These are phyloP conservation scores for Candida ulmi DNA, from an alignment of 805 yeast genomes.

Conservation along the genomic window DNA sequence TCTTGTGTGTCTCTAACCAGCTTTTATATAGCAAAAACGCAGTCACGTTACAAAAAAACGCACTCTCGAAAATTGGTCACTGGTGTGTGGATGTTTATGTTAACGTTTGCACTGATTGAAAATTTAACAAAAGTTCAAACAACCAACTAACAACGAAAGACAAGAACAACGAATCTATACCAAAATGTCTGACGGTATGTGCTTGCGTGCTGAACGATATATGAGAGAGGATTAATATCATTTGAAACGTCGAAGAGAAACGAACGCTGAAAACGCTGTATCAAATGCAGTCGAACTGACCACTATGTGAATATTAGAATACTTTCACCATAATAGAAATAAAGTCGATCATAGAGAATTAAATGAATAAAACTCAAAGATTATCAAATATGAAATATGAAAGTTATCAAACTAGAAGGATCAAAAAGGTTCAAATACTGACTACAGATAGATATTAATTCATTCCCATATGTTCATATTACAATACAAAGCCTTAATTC, in stretches of 20 bases:
- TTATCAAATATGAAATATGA: no score
- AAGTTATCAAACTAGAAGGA: no score
- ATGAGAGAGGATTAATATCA: no score
- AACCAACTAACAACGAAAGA: slow-evolving; percentile 4
- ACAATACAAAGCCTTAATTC: neutral
- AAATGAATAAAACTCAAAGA: no score
- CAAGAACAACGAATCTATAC: slow-evolving; percentile 4
- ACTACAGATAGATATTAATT: no score
- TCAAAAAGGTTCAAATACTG: no score
- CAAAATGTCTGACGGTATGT: slow-evolving; percentile 29
- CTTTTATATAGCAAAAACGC: neutral
- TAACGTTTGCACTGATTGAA: slow-evolving; percentile 11
- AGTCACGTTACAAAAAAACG: neutral
- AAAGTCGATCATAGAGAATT: no score
- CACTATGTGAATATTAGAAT: no score
- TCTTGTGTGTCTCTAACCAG: neutral
- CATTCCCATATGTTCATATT: neutral
- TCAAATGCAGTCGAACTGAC: no score
- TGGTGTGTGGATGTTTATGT: slow-evolving; percentile 3
- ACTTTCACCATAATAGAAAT: no score
- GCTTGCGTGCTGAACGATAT: neutral
- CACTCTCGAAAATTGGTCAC: neutral
- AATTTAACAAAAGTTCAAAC: slow-evolving; percentile 11
- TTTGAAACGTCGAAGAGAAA: no score
- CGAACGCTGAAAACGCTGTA: no score